Evolutionary conservation across 768 basidiomycete genomes (phyloP).

Genomic region (Mycena belliarum): DNA sequence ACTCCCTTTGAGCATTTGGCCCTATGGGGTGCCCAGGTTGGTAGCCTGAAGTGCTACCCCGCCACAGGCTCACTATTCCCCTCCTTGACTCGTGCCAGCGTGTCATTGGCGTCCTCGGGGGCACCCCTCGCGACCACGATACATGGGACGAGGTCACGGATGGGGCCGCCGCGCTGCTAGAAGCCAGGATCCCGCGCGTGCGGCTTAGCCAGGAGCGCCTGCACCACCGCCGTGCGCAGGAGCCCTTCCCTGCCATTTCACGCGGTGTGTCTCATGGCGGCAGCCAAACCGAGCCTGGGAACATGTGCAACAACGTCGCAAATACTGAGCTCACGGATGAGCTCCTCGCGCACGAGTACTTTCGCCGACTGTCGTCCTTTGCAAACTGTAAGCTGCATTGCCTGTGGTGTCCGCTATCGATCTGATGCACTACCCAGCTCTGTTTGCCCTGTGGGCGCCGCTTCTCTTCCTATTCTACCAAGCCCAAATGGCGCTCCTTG

Average conservation of each 20-base stretch:
- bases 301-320: not conserved
- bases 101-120: not conserved
- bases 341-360: not conserved
- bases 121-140: not conserved
- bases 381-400: not conserved
- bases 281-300: not conserved
- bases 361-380: not conserved
- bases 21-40: too few species aligned
- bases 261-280: not conserved
- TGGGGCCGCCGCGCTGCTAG: not conserved
- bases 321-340: not conserved
- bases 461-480: not conserved
- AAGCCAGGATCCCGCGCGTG: not conserved
- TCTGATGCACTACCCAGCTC: not conserved
- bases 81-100: not conserved
- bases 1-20: too few species aligned
- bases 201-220: not conserved
- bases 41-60: too few species aligned
- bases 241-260: not conserved
- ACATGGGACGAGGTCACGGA: not conserved
- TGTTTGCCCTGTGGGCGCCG: not conserved
- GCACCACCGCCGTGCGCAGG: not conserved
- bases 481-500: not conserved
- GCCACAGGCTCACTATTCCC: not conserved
- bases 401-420: not conserved